phyloP scores from a whole-genome alignment of 192 early-diverging fungal genomes.

The Globomyces pollinis-pini region DNA sequence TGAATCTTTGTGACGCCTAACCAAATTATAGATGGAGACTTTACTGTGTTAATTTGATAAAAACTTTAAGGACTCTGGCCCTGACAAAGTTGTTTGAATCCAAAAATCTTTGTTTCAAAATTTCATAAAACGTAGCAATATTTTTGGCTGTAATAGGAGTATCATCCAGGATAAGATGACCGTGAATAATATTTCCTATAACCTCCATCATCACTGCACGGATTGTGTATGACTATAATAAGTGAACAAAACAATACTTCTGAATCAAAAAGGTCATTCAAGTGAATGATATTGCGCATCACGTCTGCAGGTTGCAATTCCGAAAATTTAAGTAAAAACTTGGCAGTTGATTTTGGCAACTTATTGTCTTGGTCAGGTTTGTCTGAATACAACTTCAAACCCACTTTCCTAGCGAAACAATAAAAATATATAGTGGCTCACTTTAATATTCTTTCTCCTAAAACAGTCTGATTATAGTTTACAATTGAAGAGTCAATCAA shows the following conservation, averaged over 20 bases:
- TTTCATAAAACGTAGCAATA: constrained; percentile 81
- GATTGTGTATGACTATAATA: constrained; percentile 71
- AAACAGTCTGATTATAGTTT: constrained; percentile 8
- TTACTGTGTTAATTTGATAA: constrained; percentile 65
- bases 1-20: constrained; percentile 1
- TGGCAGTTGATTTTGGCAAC: constrained; percentile 73
- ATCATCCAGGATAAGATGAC: constrained; percentile 55
- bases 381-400: constrained; percentile 18
- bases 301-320: constrained; percentile 74
- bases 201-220: constrained; percentile 83
- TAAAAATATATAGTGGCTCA: constrained; percentile 4
- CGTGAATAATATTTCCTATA: constrained; percentile 75
- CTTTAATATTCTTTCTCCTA: constrained; percentile 23
- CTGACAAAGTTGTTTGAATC: constrained; percentile 83
- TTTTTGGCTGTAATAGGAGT: constrained; percentile 63
- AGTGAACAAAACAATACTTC: constrained; percentile 53
- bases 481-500: constrained; percentile 20
- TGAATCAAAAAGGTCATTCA: constrained; percentile 81
- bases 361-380: constrained; percentile 55
- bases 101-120: constrained; percentile 84
- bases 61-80: constrained; percentile 80
- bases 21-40: constrained; percentile 24
- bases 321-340: constrained; percentile 75
- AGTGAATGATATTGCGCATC: constrained; percentile 79
- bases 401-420: not conserved